These are phyloP conservation scores for Pleurotus citrinopileatus DNA, from an alignment of 768 basidiomycete species.

Conservation along the genomic window DNA sequence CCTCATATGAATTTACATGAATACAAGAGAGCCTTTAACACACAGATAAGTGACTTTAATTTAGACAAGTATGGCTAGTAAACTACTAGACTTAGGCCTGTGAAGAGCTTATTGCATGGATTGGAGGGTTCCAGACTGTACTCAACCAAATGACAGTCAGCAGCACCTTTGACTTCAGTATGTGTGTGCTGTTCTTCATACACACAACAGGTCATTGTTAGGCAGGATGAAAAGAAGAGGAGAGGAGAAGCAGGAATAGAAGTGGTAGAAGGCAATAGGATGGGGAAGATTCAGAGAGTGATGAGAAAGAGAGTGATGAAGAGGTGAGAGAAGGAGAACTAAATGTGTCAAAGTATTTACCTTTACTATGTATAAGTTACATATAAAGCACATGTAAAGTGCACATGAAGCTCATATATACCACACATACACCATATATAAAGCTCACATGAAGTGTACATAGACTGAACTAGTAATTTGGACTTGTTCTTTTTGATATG, in stretches of 20 bases:
- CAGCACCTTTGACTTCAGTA: slow-evolving; percentile 19
- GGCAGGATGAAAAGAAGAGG: not conserved
- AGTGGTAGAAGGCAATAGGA: no score
- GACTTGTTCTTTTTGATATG: no score
- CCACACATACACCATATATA: no score
- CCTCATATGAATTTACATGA: no score
- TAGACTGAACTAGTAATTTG: no score
- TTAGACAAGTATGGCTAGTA: no score
- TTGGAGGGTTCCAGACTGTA: slow-evolving; percentile 28
- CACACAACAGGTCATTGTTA: slow-evolving; percentile 7
- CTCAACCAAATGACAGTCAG: slow-evolving; percentile 21
- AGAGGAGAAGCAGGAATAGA: not conserved
- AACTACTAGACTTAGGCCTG: no score
- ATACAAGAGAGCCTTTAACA: no score
- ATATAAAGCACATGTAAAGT: not conserved
- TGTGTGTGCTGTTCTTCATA: slow-evolving; percentile 3
- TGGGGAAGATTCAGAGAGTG: not conserved
- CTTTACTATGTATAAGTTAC: not conserved
- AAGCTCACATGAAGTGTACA: not conserved
- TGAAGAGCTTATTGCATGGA: slow-evolving; percentile 24
- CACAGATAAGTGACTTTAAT: no score
- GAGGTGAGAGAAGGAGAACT: not conserved
- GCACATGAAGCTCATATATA: no score
- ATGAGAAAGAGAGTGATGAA: slow-evolving; percentile 4
- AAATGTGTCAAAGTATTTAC: not conserved